phyloP scores from a whole-genome alignment of 2,329 filamentous ascomycete species.

The Trichoderma simmonsii region DNA sequence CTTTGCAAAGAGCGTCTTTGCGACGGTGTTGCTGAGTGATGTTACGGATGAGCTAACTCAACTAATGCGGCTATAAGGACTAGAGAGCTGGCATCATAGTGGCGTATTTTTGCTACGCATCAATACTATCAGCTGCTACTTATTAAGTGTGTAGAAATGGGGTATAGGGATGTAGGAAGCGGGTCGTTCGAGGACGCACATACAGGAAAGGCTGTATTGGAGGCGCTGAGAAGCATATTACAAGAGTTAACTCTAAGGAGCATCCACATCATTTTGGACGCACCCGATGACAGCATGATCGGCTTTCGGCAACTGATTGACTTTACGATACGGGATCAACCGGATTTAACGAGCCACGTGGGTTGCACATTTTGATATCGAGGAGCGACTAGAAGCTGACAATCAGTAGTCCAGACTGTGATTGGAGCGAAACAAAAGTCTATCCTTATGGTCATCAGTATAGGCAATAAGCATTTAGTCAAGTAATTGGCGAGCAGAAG shows the following conservation, averaged over 20 bases:
- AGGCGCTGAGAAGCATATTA: background rate
- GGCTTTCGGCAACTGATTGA: background rate
- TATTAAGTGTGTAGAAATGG: background rate
- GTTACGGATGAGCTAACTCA: background rate
- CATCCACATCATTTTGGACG: background rate
- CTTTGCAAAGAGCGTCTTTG: background rate
- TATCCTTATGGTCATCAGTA: too few relatives aligned
- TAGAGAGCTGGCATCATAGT: background rate
- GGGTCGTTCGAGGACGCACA: background rate
- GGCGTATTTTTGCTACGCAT: background rate
- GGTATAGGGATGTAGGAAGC: background rate
- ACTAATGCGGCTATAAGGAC: background rate
- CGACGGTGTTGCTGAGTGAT: background rate
- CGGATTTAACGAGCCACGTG: background rate
- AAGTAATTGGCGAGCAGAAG: background rate
- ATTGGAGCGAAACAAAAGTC: too few relatives aligned
- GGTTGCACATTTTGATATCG: background rate
- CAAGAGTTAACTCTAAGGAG: background rate
- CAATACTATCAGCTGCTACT: background rate
- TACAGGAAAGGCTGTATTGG: background rate
- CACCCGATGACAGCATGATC: background rate
- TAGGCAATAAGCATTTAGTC: background rate
- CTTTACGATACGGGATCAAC: background rate
- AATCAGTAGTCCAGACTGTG: too few relatives aligned
- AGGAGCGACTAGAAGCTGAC: too few relatives aligned